phyloP scores from a whole-genome alignment of 306 rosid genomes.

The Fragaria iinumae region DNA sequence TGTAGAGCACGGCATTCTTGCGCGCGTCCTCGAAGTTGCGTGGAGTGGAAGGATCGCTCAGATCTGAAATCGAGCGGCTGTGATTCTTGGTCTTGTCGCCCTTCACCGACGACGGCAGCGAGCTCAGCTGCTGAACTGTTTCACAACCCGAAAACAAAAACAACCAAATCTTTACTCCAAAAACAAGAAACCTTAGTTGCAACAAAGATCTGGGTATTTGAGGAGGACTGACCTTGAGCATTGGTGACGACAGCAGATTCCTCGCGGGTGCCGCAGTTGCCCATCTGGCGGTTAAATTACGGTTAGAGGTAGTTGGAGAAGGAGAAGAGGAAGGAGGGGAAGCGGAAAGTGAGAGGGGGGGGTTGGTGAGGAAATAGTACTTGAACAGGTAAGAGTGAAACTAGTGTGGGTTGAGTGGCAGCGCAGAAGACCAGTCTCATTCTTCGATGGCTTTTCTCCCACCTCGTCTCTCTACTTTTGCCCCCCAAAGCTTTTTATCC shows the following conservation, averaged over 20 bases:
- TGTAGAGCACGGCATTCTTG: constrained; percentile 75
- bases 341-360: not conserved
- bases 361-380: not conserved
- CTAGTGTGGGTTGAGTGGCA: constrained; percentile 11
- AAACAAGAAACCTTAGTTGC: not conserved
- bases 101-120: constrained; percentile 41
- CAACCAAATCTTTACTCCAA: not conserved
- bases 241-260: constrained; percentile 92
- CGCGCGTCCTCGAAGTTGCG: constrained; percentile 66
- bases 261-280: constrained; percentile 95
- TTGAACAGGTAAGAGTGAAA: constrained; percentile 1
- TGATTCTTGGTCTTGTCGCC: constrained; percentile 36
- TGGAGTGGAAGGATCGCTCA: constrained; percentile 90
- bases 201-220: not conserved
- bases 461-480: constrained; percentile 2
- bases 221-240: constrained; percentile 68
- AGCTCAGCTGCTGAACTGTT: constrained; percentile 69
- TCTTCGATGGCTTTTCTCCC: constrained; percentile 26
- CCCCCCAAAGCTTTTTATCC: constrained; percentile 3
- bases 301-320: constrained; percentile 2
- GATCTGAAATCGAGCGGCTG: constrained; percentile 77
- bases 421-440: constrained; percentile 39
- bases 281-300: constrained; percentile 44
- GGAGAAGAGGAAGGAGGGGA: constrained; percentile 7
- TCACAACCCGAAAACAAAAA: not conserved